Evolutionary conservation across 2,329 filamentous ascomycete species (phyloP).

Genomic region (Didymella exigua): DNA sequence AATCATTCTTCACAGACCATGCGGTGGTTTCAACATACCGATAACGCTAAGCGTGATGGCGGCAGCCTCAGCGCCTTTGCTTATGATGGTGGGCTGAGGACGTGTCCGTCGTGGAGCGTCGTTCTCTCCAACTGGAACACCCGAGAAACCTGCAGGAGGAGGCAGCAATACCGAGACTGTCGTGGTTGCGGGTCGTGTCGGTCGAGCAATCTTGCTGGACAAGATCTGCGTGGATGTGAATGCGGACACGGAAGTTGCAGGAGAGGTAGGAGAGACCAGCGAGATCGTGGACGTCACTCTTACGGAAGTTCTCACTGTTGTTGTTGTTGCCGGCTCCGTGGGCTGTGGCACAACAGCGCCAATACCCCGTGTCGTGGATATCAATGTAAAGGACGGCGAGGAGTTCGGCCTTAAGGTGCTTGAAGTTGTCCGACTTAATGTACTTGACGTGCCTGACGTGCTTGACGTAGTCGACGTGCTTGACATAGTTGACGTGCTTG

Average conservation of each 20-base stretch:
- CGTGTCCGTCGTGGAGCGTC: constrained; percentile 13
- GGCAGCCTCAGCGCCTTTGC: constrained; percentile 38
- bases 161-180: neutral
- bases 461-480: neutral
- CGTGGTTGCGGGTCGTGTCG: neutral
- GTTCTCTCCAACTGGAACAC: neutral
- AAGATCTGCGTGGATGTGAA: constrained; percentile 6
- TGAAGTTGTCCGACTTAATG: neutral
- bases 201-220: constrained; percentile 7
- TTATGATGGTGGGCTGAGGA: constrained; percentile 27
- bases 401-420: neutral
- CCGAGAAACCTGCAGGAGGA: neutral
- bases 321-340: constrained; percentile 7
- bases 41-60: constrained; percentile 41
- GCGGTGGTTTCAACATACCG: constrained; percentile 23
- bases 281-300: neutral
- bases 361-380: constrained; percentile 17
- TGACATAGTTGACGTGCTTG: neutral
- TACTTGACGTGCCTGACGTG: neutral
- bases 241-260: neutral
- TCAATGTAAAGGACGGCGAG: constrained; percentile 13
- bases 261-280: neutral
- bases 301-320: neutral
- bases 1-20: neutral
- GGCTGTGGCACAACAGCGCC: constrained; percentile 18